Conservation (phyloP, 352 stramenopile species). For the Globisporangium recalcitrans region DNA sequence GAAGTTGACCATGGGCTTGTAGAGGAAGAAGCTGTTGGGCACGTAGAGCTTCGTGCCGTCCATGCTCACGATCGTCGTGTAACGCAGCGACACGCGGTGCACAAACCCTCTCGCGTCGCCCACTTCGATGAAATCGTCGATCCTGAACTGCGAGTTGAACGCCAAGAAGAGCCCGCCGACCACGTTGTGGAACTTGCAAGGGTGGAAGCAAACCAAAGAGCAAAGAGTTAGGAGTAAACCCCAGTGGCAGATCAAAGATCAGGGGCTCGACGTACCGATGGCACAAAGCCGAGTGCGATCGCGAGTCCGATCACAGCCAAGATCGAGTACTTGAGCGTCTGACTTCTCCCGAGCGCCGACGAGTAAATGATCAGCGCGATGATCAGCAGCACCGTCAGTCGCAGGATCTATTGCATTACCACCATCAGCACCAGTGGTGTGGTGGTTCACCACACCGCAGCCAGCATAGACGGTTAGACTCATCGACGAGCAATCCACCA, state of each 20-base stretch:
- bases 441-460: neutral
- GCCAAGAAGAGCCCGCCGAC: conserved; percentile 80
- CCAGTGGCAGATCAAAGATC: neutral
- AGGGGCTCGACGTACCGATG: conserved; percentile 48
- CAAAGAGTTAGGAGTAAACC: neutral
- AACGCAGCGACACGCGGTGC: conserved; percentile 76
- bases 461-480: neutral
- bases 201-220: neutral
- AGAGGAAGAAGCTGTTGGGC: conserved; percentile 88
- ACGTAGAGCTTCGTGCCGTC: conserved; percentile 80
- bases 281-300: conserved; percentile 82
- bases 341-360: conserved; percentile 61
- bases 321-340: conserved; percentile 79
- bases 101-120: conserved; percentile 73
- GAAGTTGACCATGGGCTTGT: conserved; percentile 88
- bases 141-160: conserved; percentile 88
- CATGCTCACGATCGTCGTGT: conserved; percentile 78
- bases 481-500: neutral
- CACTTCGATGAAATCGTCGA: conserved; percentile 85
- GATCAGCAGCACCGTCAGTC: conserved; percentile 69
- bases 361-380: conserved; percentile 85
- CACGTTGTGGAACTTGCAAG: conserved; percentile 73
- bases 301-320: conserved; percentile 77
- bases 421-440: neutral
- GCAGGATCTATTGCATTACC: conserved; percentile 44